Conservation (phyloP, 2,329 filamentous ascomycete genomes). For the Sporothrix luriei region DNA sequence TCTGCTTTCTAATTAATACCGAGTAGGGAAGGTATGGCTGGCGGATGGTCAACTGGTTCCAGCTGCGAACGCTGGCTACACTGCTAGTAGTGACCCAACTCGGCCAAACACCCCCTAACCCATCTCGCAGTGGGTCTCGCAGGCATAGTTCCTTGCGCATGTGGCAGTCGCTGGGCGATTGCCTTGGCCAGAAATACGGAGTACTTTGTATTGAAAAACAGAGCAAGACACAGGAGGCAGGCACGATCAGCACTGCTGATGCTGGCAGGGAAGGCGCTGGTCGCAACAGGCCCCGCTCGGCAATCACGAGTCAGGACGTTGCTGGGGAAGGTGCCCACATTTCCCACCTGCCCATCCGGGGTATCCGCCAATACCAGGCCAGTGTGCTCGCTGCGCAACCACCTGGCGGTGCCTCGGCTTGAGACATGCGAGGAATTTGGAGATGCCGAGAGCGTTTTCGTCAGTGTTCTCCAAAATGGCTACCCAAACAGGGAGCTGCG, state of each 20-base stretch:
- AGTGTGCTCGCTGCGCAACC: neutral
- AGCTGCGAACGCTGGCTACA: neutral
- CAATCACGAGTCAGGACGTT: constrained; percentile 34
- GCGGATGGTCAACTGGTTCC: neutral
- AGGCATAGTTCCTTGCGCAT: constrained; percentile 23
- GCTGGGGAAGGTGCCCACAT: constrained; percentile 32
- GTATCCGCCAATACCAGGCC: constrained; percentile 32
- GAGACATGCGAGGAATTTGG: constrained; percentile 31
- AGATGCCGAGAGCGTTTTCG: constrained; percentile 30
- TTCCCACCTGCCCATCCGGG: constrained; percentile 23
- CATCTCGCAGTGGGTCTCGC: constrained; percentile 19
- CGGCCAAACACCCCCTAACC: neutral
- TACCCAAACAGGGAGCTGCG: constrained; percentile 23
- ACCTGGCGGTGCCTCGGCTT: constrained; percentile 33
- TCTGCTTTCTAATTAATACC: too few species aligned
- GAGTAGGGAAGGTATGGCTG: neutral
- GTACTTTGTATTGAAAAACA: neutral
- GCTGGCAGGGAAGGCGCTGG: neutral
- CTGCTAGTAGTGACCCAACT: neutral
- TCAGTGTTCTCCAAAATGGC: constrained; percentile 20
- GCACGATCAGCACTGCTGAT: too few species aligned
- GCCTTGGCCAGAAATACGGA: constrained; percentile 9
- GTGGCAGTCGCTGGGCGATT: constrained; percentile 9
- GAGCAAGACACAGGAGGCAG: too few species aligned
- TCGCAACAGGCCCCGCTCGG: constrained; percentile 33